A percentile compares a stretch with the other conserved stretches of the same genome.
Conservation (phyloP, 148 eudicot genomes). For the Rhododendron williamsianum region DNA sequence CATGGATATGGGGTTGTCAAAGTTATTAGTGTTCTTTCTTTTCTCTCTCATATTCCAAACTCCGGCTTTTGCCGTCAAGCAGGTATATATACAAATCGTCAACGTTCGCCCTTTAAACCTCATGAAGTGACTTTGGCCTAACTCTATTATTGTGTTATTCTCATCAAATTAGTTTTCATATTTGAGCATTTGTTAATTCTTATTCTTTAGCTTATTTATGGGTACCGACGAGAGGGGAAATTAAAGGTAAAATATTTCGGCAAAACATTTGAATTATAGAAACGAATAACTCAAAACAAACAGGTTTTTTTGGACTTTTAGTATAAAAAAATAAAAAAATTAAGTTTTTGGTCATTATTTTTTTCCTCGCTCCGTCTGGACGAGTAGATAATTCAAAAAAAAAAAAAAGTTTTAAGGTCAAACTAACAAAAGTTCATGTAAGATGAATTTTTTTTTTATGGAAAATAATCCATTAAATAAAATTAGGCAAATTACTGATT, state of each 20-base stretch:
- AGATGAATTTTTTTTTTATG: not conserved
- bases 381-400: not conserved
- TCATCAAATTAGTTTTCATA: too few relatives aligned
- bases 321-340: too few relatives aligned
- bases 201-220: not conserved
- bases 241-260: too few relatives aligned
- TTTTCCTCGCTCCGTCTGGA: not conserved
- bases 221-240: not conserved
- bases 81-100: constrained; percentile 12
- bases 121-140: too few relatives aligned
- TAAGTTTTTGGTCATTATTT: not conserved
- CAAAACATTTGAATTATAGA: too few relatives aligned
- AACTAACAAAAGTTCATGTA: not conserved
- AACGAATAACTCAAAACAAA: not conserved
- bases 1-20: constrained; percentile 13
- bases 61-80: constrained; percentile 22
- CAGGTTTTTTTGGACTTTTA: not conserved
- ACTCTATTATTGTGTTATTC: too few relatives aligned
- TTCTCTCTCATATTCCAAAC: constrained; percentile 16
- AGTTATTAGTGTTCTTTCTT: constrained; percentile 14
- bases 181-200: not conserved
- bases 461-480: too few relatives aligned
- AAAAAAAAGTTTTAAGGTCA: not conserved
- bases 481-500: not conserved
- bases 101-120: not conserved